Evolutionary conservation across 768 basidiomycete species (phyloP).

Genomic region (Tremella yokohamensis): DNA sequence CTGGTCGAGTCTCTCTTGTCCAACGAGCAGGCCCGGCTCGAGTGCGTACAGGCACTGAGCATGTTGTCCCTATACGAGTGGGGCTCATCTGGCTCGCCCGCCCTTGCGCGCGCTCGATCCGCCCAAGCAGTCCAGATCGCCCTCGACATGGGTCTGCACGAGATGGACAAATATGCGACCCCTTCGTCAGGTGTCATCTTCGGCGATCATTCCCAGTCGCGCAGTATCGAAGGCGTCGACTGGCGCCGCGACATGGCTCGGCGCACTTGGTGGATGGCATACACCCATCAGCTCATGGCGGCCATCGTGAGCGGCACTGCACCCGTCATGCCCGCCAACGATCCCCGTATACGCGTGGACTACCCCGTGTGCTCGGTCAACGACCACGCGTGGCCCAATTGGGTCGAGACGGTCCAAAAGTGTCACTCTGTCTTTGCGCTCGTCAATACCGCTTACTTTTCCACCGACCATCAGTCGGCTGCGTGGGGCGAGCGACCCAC

Average conservation of each 20-base stretch:
- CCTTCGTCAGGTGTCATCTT: background rate
- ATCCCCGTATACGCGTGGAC: conserved; percentile 39
- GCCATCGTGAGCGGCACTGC: conserved; percentile 37
- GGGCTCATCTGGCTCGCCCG: conserved; percentile 31
- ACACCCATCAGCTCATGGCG: conserved; percentile 33
- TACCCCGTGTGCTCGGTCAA: conserved; percentile 41
- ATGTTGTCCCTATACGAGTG: conserved; percentile 49
- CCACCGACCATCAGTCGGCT: background rate
- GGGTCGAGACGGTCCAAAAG: conserved; percentile 37
- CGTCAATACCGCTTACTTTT: conserved; percentile 43
- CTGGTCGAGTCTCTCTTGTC: conserved; percentile 28
- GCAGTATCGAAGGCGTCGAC: conserved; percentile 40
- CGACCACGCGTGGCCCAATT: conserved; percentile 45
- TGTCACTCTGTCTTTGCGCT: conserved; percentile 37
- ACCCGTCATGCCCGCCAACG: conserved; percentile 42
- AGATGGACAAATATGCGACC: conserved; percentile 30
- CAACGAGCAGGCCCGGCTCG: conserved; percentile 20
- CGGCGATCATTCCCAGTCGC: background rate
- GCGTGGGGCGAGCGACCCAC: conserved; percentile 15
- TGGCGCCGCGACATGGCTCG: conserved; percentile 46
- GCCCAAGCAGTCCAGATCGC: conserved; percentile 39
- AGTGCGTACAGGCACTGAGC: conserved; percentile 43
- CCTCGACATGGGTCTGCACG: conserved; percentile 47
- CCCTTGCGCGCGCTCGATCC: conserved; percentile 27
- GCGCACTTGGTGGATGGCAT: conserved; percentile 48